These are phyloP conservation scores for Canna indica DNA, from an alignment of 176 grass and related monocot genomes.

Conservation along the genomic window DNA sequence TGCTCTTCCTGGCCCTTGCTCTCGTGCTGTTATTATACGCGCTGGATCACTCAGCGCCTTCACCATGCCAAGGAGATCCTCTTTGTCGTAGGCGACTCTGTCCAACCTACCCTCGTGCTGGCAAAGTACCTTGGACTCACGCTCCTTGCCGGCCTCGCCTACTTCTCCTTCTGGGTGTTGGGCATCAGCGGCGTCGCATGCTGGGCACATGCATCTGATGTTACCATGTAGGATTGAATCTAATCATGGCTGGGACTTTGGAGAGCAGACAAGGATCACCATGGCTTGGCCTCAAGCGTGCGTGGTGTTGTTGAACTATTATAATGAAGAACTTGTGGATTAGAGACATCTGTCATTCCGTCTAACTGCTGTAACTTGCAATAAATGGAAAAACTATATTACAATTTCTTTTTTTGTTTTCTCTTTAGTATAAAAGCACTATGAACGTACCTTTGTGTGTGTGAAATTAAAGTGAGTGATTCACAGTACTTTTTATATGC, in stretches of 20 bases:
- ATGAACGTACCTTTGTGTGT: too few relatives aligned
- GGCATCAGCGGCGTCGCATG: conserved; percentile 46
- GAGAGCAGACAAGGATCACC: conserved; percentile 53
- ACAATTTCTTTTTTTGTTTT: too few relatives aligned
- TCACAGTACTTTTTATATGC: too few relatives aligned
- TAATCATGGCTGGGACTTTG: neutral
- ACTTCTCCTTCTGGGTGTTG: conserved; percentile 63
- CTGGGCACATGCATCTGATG: neutral
- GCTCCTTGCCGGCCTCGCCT: conserved; percentile 42
- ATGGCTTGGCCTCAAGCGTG: conserved; percentile 83
- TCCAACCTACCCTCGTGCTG: conserved; percentile 37
- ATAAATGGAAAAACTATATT: too few relatives aligned
- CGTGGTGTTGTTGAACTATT: too few relatives aligned
- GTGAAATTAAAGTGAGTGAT: too few relatives aligned
- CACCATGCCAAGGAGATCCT: conserved; percentile 52
- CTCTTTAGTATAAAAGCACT: too few relatives aligned
- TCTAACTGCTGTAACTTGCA: too few relatives aligned
- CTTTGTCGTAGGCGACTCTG: conserved; percentile 27
- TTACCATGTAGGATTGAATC: neutral
- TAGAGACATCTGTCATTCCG: too few relatives aligned
- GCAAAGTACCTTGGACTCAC: conserved; percentile 32
- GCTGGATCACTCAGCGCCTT: conserved; percentile 47
- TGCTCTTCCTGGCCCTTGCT: conserved; percentile 37
- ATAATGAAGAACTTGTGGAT: too few relatives aligned
- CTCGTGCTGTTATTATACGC: too few relatives aligned